Conservation (phyloP, 305 asterid species). For the Nicotiana rustica region DNA sequence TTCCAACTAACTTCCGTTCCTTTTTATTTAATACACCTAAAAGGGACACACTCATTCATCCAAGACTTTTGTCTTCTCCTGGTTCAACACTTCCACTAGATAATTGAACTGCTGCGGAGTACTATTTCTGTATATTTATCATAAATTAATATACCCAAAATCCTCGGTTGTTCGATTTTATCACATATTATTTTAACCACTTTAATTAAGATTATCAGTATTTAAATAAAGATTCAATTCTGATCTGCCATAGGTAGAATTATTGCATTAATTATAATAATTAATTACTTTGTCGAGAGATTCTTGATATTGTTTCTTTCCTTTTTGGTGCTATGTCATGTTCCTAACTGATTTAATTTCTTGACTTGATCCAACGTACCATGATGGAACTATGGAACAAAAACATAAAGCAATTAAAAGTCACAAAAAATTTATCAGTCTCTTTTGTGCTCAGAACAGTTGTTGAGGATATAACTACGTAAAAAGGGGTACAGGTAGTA, state of each 20-base stretch:
- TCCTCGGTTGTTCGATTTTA: neutral
- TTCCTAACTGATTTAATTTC: neutral
- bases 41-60: slow-evolving; percentile 38
- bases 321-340: neutral
- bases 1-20: slow-evolving; percentile 5
- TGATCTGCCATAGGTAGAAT: neutral
- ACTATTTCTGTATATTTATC: neutral
- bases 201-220: slow-evolving; percentile 15
- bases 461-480: too few species aligned
- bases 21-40: slow-evolving; percentile 21
- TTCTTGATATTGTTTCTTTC: slow-evolving; percentile 27
- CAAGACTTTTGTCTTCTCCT: slow-evolving; percentile 36
- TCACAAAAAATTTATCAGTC: neutral
- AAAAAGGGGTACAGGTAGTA: too few species aligned
- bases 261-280: slow-evolving; percentile 3
- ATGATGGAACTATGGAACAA: neutral
- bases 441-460: neutral
- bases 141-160: neutral
- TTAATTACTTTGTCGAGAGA: neutral
- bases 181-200: neutral
- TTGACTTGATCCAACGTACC: neutral
- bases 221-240: neutral
- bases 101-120: neutral
- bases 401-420: neutral
- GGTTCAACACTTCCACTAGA: slow-evolving; percentile 33